Percentiles rank a stretch among this genome's conserved stretches.
phyloP scores from a whole-genome alignment of 352 stramenopile species.

The Pythium oligandrum region DNA sequence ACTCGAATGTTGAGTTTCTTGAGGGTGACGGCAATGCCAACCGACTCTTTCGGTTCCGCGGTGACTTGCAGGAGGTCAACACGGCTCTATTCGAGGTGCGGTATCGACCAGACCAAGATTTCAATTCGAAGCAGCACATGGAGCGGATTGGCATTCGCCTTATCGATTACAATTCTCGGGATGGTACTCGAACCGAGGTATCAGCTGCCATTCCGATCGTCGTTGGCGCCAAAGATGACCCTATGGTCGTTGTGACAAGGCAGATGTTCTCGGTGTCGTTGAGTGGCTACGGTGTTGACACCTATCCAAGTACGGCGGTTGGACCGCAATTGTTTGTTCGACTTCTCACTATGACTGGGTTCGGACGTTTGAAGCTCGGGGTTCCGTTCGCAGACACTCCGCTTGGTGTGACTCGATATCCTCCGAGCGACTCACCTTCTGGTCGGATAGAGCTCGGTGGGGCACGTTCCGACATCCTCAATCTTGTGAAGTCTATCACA shows the following conservation, averaged over 20 bases:
- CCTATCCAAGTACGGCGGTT: constrained; percentile 15
- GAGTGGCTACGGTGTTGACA: constrained; percentile 37
- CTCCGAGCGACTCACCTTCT: constrained; percentile 20
- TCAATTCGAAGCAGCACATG: constrained; percentile 58
- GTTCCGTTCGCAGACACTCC: constrained; percentile 11
- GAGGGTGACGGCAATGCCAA: constrained; percentile 50
- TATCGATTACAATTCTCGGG: constrained; percentile 50
- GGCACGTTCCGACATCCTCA: constrained; percentile 20
- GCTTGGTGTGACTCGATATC: constrained; percentile 22
- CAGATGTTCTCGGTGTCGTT: constrained; percentile 31
- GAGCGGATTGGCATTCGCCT: constrained; percentile 57
- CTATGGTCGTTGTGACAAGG: constrained; percentile 26
- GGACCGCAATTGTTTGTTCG: constrained; percentile 29
- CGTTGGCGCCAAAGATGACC: constrained; percentile 43
- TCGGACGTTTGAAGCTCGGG: constrained; percentile 41
- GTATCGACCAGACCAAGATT: constrained; percentile 67
- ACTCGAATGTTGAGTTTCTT: constrained; percentile 24
- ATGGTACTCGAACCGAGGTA: constrained; percentile 38
- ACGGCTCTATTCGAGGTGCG: constrained; percentile 64
- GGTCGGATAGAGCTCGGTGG: constrained; percentile 34
- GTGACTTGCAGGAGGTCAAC: constrained; percentile 53
- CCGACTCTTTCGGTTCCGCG: constrained; percentile 51
- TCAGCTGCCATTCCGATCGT: constrained; percentile 36
- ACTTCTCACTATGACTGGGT: constrained; percentile 41
- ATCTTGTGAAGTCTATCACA: constrained; percentile 34